Base-by-base conservation (phyloP, 2,329 filamentous ascomycete genomes). In the Xylaria sp. region DNA sequence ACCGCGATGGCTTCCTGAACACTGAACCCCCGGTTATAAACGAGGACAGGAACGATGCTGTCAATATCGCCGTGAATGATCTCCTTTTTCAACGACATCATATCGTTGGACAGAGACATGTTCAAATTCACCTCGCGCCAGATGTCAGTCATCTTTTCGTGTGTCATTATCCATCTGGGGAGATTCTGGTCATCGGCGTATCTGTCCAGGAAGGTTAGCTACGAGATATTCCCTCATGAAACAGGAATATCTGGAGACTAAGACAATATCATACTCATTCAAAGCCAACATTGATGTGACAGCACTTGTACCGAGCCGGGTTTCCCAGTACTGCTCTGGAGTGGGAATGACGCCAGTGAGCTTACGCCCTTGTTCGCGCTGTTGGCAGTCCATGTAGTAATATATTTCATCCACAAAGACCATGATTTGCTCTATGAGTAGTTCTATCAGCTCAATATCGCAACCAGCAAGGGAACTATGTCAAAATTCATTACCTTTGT, bases 1-100 rank as follows among this genome's bases (percentile, higher is more conserved):
- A 52, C 50, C 10, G 50, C 50, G 23, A 52, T 52, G 50, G 50
- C 50, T 52, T 52, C 50, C 12, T 52, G 50, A 10, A 52, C 50
- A 31, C 10, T 52, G 23, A 52, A 28, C 13, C 50, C 50, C 10
- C 12, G 9, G 50, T 52, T 52, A 10, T 52, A 52, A 15, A 52
- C 50, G 4, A 52, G 25, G 12, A 52, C 50, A 4, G 50, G 50
- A 6, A 52, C 20, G 9, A 52, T 52, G 13, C 50, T 52, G 50
- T 52, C 50, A 23, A 52, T 52, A 15, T 52, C 50, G 15, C 50
- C 50, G 23, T 52, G 50, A 6, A 28, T 52, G 23, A 52, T 52
- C 50, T 52, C 50, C 9, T 52, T 52, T 23, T 52, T 52, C 25
- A 52, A 31, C 12, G 50, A 52, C 20, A 52, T 52, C 50, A 52